A percentile compares a stretch with the other conserved stretches of the same genome.
These are phyloP conservation scores for Heliamphora pulchella DNA, from an alignment of 179 eudicot species.

Conservation along the genomic window DNA sequence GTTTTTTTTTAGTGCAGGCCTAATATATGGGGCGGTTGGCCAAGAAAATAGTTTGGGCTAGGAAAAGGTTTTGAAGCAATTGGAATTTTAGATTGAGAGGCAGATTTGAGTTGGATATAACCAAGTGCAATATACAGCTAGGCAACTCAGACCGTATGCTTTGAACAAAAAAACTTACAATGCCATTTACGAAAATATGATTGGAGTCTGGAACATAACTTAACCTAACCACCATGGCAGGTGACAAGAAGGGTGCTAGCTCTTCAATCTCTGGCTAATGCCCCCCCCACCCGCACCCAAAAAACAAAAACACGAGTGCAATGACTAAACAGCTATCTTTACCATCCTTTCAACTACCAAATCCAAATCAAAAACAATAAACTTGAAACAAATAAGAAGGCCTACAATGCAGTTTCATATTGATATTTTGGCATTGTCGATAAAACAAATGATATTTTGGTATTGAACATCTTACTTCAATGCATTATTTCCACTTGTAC, in stretches of 20 bases:
- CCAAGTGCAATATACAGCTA: neutral
- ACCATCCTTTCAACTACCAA: neutral
- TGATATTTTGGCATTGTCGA: no score
- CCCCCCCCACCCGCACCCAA: neutral
- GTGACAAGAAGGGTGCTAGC: neutral
- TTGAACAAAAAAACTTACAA: no score
- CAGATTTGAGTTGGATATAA: no score
- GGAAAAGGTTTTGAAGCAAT: no score
- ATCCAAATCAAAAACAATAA: constrained; percentile 1
- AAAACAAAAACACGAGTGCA: no score
- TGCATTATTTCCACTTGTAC: neutral
- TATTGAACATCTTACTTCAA: neutral
- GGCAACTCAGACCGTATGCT: neutral
- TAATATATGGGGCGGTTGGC: no score
- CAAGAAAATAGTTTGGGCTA: no score
- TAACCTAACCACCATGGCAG: neutral
- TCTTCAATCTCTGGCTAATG: neutral
- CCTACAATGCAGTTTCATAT: no score
- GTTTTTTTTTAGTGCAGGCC: no score
- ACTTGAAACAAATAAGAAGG: neutral
- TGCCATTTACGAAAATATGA: neutral
- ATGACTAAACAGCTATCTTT: neutral
- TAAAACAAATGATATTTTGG: neutral
- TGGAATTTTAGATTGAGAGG: no score
- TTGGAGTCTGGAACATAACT: neutral